These are phyloP conservation scores for Trypanosomatidae sp. DNA, from an alignment of 208 protist species.

Conservation along the genomic window DNA sequence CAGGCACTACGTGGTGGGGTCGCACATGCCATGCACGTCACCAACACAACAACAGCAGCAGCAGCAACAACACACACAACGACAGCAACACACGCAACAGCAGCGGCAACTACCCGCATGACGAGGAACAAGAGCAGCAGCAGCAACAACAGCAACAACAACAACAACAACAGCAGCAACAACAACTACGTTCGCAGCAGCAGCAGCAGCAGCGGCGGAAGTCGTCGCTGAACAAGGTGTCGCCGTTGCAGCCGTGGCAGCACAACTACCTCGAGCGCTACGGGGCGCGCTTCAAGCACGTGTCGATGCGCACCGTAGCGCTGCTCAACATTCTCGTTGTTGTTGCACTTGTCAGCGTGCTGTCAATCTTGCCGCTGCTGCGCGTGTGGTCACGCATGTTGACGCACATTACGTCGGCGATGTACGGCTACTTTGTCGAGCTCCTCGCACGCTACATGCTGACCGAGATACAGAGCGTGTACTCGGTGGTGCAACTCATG, in stretches of 20 bases:
- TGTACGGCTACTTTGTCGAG: constrained; percentile 9
- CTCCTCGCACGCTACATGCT: constrained; percentile 9
- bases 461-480: constrained; percentile 12
- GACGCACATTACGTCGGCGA: constrained; percentile 6
- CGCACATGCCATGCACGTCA: background rate
- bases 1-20: background rate
- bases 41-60: background rate
- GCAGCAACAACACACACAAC: background rate
- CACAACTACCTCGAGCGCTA: background rate
- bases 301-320: background rate
- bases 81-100: background rate
- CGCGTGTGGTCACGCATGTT: constrained; percentile 8
- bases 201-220: background rate
- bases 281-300: background rate
- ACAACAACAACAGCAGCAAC: constrained; percentile 1
- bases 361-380: constrained; percentile 28
- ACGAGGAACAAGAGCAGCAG: no score
- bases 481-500: constrained; percentile 10
- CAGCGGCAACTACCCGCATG: background rate
- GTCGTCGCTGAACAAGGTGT: no score
- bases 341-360: constrained; percentile 8
- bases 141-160: background rate
- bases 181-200: background rate
- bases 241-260: background rate
- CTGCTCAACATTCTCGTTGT: background rate